phyloP scores from a whole-genome alignment of 441 rosid genomes.

The Erodium moschatum region DNA sequence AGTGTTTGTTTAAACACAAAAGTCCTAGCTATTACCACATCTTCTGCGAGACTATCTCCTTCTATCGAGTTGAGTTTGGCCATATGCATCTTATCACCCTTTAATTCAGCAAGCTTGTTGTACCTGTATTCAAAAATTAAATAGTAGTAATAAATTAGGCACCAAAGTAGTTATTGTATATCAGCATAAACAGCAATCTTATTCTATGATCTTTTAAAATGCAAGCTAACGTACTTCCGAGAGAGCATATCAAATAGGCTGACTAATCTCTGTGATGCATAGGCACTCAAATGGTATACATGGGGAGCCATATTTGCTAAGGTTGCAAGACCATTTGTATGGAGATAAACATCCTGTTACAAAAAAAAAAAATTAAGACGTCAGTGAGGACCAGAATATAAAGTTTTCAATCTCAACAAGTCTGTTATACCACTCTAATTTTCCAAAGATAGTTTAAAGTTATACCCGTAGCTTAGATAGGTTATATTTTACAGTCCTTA shows the following conservation, averaged over 20 bases:
- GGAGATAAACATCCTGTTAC: constrained; percentile 91
- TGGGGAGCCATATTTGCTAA: constrained; percentile 99
- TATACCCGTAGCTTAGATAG: constrained; percentile 97
- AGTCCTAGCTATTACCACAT: constrained; percentile 43
- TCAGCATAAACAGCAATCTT: constrained; percentile 5
- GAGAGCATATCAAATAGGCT: constrained; percentile 98
- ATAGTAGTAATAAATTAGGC: background rate
- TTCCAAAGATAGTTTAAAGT: constrained; percentile 15
- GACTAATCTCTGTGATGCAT: constrained; percentile 95
- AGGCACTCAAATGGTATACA: constrained; percentile 87
- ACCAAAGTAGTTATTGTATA: background rate
- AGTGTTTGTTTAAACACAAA: background rate
- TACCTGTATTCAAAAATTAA: constrained; percentile 38
- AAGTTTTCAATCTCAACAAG: background rate
- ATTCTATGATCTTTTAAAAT: background rate
- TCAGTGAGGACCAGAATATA: background rate
- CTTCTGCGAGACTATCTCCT: constrained; percentile 55
- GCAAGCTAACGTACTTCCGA: constrained; percentile 58
- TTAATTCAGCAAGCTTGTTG: constrained; percentile 70
- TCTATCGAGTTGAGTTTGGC: constrained; percentile 46
- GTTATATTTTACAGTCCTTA: constrained; percentile 94
- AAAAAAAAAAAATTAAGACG: background rate
- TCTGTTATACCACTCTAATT: background rate
- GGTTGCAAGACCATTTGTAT: constrained; percentile 93
- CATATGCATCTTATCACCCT: constrained; percentile 42